Evolutionary conservation across 2,329 filamentous ascomycete species (phyloP), one percentile per base, ranked within the genome.

Genomic region (Pseudogymnoascus sp.): DNA sequence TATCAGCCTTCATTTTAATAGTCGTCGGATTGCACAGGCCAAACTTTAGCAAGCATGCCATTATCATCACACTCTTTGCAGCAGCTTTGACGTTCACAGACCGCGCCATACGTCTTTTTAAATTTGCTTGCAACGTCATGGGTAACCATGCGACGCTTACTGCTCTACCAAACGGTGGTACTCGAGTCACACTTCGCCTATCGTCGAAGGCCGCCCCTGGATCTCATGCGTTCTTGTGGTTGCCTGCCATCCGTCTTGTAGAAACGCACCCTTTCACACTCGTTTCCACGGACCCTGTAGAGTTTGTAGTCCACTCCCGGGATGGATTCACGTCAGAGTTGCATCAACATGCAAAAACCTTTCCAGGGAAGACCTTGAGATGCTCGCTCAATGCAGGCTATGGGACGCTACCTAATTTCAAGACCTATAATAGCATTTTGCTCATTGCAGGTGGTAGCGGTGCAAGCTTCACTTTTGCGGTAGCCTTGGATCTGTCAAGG

Each of bases 231-330:
- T 87, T 85, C 67, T 70, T 88, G 30, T 87, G 83, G 82, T 78
- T 87, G 6, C 85, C 85, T 0, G 73, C 73, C 4, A 77, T 87
- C 57, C 79, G 84, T 8, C 65, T 74, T 1, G 73, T 80, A 16
- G 81, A 87, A 70, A 83, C 80, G 1, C 85, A 88, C 64, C 84
- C 84, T 0, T 87, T 87, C 65, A 87, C 84, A 2, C 81, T 87
- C 57, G 79, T 80, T 20, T 69, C 66, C 20, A 71, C 76, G 20
- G 76, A 75, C 14, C 79, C 81, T 0, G 67, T 65, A 1, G 72
- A 86, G 71, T 82, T 87, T 58, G 77, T 86, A 20, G 77, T 86
- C 59, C 77, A 79, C 57, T 78, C 82, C 0, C 77, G 82, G 64
- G 77, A 82, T 65, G 83, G 83, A 5, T 86, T 86, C 68, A 86